Base-by-base conservation (phyloP, 257 asterid genomes). In the Verbena officinalis region DNA sequence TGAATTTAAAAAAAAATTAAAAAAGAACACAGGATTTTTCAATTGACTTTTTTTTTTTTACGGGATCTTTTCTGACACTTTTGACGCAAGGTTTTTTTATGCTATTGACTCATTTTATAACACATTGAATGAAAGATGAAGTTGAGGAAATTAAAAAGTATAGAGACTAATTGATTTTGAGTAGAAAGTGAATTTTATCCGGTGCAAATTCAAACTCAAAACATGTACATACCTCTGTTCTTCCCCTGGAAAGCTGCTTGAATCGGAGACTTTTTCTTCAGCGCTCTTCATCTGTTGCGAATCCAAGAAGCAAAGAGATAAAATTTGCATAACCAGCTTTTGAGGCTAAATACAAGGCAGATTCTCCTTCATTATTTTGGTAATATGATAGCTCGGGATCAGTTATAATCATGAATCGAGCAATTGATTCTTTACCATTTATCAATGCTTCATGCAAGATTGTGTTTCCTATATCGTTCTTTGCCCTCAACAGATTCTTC, bases 331-430 rank as follows among this genome's bases (percentile, higher is more conserved):
- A 77, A 48, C 81, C 86, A 23, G 52, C 71, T 34, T 68, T 65
- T 22, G 77, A 76, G 0, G 81, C 79, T 64, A 81, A 58, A 45
- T 69, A 77, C 21, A 72, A 15, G 0, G 62, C 57, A 21, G 68
- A 75, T 38, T 65, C 49, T 10, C 71, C 73, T 24, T 62, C 50
- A 7, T 44, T 13, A 42, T 77, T 81, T 13, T 13, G 48, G 16
- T 49, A 54, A 49, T 60, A 66, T 1, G 39, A 20, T 10, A 66
- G 19, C 40, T 62, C 48, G 1, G 56, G 68, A 59, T 72, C 61
- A 42, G 58, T 23, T 1, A 6, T 4, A 33, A 77, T 65, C 66
- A 73, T 59, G 55, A 15, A 64, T 6, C 1, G 22, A 51, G 76
- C 73, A 17, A 65, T 44, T 0, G 56, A 30, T 53, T 53, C 53